A percentile compares a stretch with the other conserved stretches of the same genome.
These are phyloP conservation scores for Acacia acuminata DNA, from an alignment of 306 rosid genomes.

Conservation along the genomic window DNA sequence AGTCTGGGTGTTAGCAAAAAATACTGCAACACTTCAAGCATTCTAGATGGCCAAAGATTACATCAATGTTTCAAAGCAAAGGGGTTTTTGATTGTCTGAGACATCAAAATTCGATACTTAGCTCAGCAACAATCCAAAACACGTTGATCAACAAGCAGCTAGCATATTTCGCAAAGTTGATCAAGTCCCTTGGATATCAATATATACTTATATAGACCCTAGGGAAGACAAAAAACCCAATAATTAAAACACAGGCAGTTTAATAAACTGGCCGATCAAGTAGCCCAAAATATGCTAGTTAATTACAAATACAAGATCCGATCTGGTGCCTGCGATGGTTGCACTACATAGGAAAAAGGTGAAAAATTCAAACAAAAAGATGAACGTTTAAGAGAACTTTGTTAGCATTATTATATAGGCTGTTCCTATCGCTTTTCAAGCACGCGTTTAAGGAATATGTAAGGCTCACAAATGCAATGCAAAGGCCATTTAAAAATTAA, in stretches of 20 bases:
- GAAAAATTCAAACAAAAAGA: neutral
- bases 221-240: neutral
- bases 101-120: neutral
- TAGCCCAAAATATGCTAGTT: slow-evolving; percentile 38
- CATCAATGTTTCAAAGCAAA: neutral
- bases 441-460: slow-evolving; percentile 23
- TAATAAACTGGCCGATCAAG: neutral
- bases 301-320: slow-evolving; percentile 24
- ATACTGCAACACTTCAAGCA: neutral
- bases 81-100: neutral
- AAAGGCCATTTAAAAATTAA: slow-evolving; percentile 1
- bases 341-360: neutral
- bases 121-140: neutral
- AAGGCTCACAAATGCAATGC: slow-evolving; percentile 5
- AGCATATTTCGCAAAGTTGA: neutral
- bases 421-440: slow-evolving; percentile 2
- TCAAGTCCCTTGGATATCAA: neutral
- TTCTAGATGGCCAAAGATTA: slow-evolving; percentile 5
- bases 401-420: neutral
- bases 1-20: neutral
- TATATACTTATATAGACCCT: neutral
- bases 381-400: neutral
- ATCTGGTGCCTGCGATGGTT: slow-evolving; percentile 34
- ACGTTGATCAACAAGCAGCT: neutral
- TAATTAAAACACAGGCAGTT: slow-evolving; percentile 26